A percentile compares a stretch with the other conserved stretches of the same genome.
Conservation (phyloP, 2,329 filamentous ascomycete species). For the Bipolaris bicolor region DNA sequence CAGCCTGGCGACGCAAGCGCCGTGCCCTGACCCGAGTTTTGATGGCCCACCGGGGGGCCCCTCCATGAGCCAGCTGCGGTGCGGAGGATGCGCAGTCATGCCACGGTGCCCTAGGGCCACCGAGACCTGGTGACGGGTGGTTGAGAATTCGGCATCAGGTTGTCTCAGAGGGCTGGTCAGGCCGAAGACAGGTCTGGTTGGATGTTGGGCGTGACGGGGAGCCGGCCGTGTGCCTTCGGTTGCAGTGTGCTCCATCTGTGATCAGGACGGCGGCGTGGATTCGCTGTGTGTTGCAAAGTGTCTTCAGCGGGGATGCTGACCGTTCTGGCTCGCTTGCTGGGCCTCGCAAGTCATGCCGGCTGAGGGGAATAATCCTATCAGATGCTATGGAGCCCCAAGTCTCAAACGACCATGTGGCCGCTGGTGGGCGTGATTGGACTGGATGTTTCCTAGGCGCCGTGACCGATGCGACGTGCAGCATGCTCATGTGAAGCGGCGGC, state of each 20-base stretch:
- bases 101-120: background rate
- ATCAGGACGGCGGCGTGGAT: constrained; percentile 6
- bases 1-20: constrained; percentile 43
- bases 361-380: constrained; percentile 29
- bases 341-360: constrained; percentile 6
- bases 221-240: background rate
- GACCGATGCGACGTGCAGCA: constrained; percentile 24
- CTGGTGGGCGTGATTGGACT: constrained; percentile 32
- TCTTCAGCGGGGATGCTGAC: constrained; percentile 21
- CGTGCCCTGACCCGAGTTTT: constrained; percentile 18
- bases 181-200: constrained; percentile 4
- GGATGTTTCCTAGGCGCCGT: constrained; percentile 41
- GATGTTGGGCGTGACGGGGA: constrained; percentile 8
- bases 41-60: constrained; percentile 11
- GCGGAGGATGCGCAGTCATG: constrained; percentile 19
- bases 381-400: constrained; percentile 19
- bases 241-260: constrained; percentile 5
- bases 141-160: constrained; percentile 2
- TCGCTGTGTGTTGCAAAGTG: constrained; percentile 37
- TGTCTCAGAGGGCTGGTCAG: constrained; percentile 10
- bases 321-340: constrained; percentile 14
- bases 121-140: constrained; percentile 10
- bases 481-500: constrained; percentile 22
- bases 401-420: constrained; percentile 29
- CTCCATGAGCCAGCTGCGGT: constrained; percentile 3